Conservation (phyloP, 352 stramenopile species). For the Blastocystis sp. region DNA sequence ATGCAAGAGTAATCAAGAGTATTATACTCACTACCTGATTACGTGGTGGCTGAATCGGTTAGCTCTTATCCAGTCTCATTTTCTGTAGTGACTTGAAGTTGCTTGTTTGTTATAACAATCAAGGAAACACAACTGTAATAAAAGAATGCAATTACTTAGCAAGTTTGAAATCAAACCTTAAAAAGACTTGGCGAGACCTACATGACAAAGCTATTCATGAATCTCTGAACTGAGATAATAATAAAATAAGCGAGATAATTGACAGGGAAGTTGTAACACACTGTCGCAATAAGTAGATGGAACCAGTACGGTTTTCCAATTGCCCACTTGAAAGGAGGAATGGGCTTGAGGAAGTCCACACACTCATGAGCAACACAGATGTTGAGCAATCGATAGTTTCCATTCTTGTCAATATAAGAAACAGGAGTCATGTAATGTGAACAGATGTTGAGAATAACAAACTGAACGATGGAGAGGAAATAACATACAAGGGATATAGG, state of each 20-base stretch:
- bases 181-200: neutral
- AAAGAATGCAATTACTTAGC: no score
- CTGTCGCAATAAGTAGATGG: conserved; percentile 22
- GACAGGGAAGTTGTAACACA: conserved; percentile 59
- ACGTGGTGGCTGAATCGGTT: neutral
- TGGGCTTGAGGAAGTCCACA: conserved; percentile 23
- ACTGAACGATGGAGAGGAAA: conserved; percentile 45
- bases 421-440: conserved; percentile 21
- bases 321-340: conserved; percentile 53
- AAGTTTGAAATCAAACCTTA: no score
- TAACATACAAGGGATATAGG: conserved; percentile 25
- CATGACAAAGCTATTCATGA: neutral
- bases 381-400: conserved; percentile 2
- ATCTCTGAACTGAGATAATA: neutral
- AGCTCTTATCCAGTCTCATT: neutral
- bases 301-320: neutral
- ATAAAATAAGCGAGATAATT: conserved; percentile 39
- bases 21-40: conserved; percentile 27
- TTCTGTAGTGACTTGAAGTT: neutral
- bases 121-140: no score
- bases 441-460: conserved; percentile 9
- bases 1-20: conserved; percentile 16
- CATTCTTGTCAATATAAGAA: neutral
- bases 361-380: conserved; percentile 30
- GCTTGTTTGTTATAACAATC: no score